Base-by-base conservation (phyloP, 192 early-diverging fungal species). In the Linnemannia zychae region DNA sequence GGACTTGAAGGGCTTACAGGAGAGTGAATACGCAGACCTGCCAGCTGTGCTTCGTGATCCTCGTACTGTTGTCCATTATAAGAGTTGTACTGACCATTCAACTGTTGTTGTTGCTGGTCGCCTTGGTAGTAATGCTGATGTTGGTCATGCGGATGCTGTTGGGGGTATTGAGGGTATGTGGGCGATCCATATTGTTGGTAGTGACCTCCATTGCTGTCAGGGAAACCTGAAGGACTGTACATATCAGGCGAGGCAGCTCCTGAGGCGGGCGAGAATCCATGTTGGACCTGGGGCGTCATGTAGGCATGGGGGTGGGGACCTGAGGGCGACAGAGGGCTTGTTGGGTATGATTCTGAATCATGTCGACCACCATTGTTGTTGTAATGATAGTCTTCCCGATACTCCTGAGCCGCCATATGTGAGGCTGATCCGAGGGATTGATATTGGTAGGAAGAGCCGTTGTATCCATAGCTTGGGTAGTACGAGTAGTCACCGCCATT, bases 41-140 rank as follows among this genome's bases (percentile, higher is more conserved):
- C 83, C 74, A 85, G 74, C 47, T 85, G 83, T 0, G 74, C 57
- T 63, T 79, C 79, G 65, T 87, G 86, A 18, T 87, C 80, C 49
- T 57, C 76, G 11, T 79, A 53, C 17, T 74, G 78, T 7, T 86
- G 66, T 31, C 57, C 57, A 36, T 75, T 63, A 40, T 75, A 37
- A 4, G 69, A 60, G 12, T 77, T 15, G 16, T 67, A 57, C 15
- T 79, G 53, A 0, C 44, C 53, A 33, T 79, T 40, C 53, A 57
- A 57, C 31, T 81, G 72, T 22, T 85, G 77, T 28, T 68, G 67
- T 24, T 76, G 65, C 22, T 66, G 75, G 2, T 40, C 74, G 12
- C 60, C 75, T 13, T 76, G 40, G 38, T 52, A 47, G 36, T 52
- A 44, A 12, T 76, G 67, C 34, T 37, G 63, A 40, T 80, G 53